Conservation (phyloP, 2,329 filamentous ascomycete genomes). For the Aspergillus calidoustus region DNA sequence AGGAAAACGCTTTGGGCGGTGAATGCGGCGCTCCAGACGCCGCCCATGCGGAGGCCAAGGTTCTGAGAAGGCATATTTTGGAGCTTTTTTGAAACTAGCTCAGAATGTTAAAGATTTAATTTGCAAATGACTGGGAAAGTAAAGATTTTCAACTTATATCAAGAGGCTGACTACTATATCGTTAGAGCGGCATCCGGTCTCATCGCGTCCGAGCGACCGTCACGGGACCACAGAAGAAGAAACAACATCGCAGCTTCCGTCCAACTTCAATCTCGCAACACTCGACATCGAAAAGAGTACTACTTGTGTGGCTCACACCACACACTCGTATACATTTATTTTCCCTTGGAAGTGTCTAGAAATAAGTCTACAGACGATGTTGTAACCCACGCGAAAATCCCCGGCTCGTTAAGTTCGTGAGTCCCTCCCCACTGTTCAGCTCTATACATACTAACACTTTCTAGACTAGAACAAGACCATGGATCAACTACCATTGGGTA, state of each 20-base stretch:
- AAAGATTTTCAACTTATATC: too few species aligned
- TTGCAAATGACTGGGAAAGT: too few species aligned
- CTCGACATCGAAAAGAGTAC: too few species aligned
- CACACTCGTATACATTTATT: not conserved
- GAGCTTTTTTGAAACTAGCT: not conserved
- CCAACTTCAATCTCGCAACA: too few species aligned
- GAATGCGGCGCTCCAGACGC: slow-evolving; percentile 9
- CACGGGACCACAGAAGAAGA: too few species aligned
- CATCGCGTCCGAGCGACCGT: too few species aligned
- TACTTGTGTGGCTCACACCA: too few species aligned
- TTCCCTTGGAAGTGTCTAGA: not conserved
- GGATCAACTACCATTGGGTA: slow-evolving; percentile 30
- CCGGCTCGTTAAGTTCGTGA: not conserved
- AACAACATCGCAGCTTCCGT: too few species aligned
- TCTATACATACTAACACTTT: slow-evolving; percentile 2
- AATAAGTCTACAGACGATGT: not conserved
- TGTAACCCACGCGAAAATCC: not conserved
- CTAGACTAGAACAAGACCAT: slow-evolving; percentile 6
- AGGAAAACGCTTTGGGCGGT: slow-evolving; percentile 10
- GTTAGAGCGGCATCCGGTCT: too few species aligned
- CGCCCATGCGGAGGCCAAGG: slow-evolving; percentile 10
- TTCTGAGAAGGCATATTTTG: not conserved
- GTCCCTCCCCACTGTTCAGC: not conserved
- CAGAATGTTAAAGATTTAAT: too few species aligned
- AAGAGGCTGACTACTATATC: too few species aligned